phyloP scores from a whole-genome alignment of 2,329 filamentous ascomycete species.

The Colletotrichum sp. region DNA sequence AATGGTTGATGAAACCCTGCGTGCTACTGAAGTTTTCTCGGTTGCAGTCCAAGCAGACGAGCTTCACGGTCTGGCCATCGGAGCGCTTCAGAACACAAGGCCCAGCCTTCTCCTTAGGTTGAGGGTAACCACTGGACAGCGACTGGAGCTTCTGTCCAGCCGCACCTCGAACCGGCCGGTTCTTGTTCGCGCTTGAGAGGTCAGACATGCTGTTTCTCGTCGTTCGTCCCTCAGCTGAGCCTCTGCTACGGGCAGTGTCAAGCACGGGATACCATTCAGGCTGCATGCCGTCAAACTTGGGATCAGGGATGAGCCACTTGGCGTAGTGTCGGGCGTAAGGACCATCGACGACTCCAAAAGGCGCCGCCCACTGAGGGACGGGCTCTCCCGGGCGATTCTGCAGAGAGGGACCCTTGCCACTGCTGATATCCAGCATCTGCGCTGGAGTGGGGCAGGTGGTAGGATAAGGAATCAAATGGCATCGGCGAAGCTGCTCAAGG shows the following conservation, averaged over 20 bases:
- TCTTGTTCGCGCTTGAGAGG: conserved; percentile 47
- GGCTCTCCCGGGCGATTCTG: conserved; percentile 65
- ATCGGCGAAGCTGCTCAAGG: conserved; percentile 90
- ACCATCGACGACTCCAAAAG: conserved; percentile 90
- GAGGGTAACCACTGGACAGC: conserved; percentile 72
- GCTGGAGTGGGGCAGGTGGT: conserved; percentile 69
- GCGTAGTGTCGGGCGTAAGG: conserved; percentile 95
- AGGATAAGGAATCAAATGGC: conserved; percentile 90
- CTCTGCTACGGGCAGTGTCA: conserved; percentile 48
- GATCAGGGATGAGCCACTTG: conserved; percentile 92
- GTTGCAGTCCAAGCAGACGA: conserved; percentile 88
- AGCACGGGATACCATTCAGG: conserved; percentile 48
- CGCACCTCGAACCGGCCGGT: conserved; percentile 52
- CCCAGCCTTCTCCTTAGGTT: conserved; percentile 80
- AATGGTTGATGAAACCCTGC: conserved; percentile 99
- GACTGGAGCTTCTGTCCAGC: conserved; percentile 70
- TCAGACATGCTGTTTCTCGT: conserved; percentile 79
- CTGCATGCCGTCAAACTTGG: conserved; percentile 77
- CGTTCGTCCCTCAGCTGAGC: conserved; percentile 71
- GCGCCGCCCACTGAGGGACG: conserved; percentile 78
- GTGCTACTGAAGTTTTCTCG: conserved; percentile 94
- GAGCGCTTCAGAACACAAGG: conserved; percentile 86
- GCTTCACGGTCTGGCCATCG: conserved; percentile 85
- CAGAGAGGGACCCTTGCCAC: conserved; percentile 76
- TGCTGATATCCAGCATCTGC: conserved; percentile 73